Base-by-base conservation (phyloP, 495 filamentous ascomycete species). In the Jackrogersella multiformis region DNA sequence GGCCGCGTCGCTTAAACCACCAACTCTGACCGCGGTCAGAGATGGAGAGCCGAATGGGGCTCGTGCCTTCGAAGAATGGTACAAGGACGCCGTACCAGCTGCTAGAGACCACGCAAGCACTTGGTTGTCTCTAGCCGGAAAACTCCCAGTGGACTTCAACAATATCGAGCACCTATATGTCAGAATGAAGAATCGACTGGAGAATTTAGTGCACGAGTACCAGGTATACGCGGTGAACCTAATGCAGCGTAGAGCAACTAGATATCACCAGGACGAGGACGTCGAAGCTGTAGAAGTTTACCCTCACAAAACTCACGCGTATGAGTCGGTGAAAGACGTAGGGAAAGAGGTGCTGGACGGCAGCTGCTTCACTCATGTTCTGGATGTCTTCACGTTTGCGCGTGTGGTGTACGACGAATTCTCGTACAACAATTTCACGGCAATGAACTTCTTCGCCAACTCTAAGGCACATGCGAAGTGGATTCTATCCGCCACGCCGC, bases 351-450 rank as follows among this genome's bases (percentile, higher is more conserved):
- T n/a, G n/a, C n/a, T n/a, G n/a, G n/a, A n/a, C n/a, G n/a, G n/a
- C n/a, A n/a, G n/a, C n/a, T n/a, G n/a, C n/a, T 49, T 32, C 15
- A 2, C 8, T 34, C 67, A 65, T 38, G 15, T 82, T 0, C 65
- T 92, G 1, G 87, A 91, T 55, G 81, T 81, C 55, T 91, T 88
- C 74, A 76, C 74, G 9, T 92, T 85, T 66, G 80, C 85, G 52
- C 84, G 90, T 0, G 65, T 91, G 12, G 80, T 92, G 3, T 81
- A 90, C 42, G 90, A 92, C 68, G 90, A 92, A 55, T 92, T 85
- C 72, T 86, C 87, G 1, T 89, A 90, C 66, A 72, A 81, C 34
- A 76, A 81, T 12, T 66, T 77, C 18, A 65, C 77, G 3, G 53
- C 73, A 20, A 61, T 58, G 3, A 54, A 64, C n/a, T 80, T 82